Evolutionary conservation across 1,139 yeast species (phyloP).

Genomic region (Suhomyces anneliseae): DNA sequence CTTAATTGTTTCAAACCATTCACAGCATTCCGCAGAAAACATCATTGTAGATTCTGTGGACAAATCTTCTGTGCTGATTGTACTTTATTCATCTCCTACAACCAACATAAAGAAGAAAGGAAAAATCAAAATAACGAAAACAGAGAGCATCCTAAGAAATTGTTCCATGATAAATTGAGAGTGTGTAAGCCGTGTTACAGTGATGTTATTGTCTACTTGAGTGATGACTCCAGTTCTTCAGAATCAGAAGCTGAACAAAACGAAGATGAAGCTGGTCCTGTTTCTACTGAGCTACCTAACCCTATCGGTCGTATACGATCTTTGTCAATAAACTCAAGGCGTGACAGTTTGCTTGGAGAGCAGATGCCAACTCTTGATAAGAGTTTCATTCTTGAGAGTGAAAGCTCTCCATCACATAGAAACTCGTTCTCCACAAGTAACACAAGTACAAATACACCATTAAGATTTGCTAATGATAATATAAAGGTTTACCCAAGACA

Average conservation of each 20-base stretch:
- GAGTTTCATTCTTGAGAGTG: conserved; percentile 7
- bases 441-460: conserved; percentile 1
- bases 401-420: conserved; percentile 10
- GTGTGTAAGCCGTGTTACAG: conserved; percentile 79
- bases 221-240: conserved; percentile 53
- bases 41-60: conserved; percentile 94
- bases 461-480: conserved; percentile 10
- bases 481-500: conserved; percentile 48
- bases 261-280: conserved; percentile 9
- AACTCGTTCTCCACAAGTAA: conserved; percentile 1
- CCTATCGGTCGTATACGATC: conserved; percentile 36
- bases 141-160: conserved; percentile 15
- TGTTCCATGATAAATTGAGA: conserved; percentile 66
- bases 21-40: conserved; percentile 81
- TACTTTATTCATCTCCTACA: conserved; percentile 75
- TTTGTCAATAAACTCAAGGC: conserved; percentile 28
- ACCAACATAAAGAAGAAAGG: conserved; percentile 55
- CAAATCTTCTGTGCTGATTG: conserved; percentile 93
- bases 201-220: conserved; percentile 62
- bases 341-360: conserved; percentile 19
- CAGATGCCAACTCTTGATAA: background rate
- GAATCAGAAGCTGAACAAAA: conserved; percentile 18
- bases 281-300: conserved; percentile 26
- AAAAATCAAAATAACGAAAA: conserved; percentile 7
- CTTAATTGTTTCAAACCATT: conserved; percentile 73